Base-by-base conservation (phyloP, 345 rosid genomes). In the Ceriops decandra region DNA sequence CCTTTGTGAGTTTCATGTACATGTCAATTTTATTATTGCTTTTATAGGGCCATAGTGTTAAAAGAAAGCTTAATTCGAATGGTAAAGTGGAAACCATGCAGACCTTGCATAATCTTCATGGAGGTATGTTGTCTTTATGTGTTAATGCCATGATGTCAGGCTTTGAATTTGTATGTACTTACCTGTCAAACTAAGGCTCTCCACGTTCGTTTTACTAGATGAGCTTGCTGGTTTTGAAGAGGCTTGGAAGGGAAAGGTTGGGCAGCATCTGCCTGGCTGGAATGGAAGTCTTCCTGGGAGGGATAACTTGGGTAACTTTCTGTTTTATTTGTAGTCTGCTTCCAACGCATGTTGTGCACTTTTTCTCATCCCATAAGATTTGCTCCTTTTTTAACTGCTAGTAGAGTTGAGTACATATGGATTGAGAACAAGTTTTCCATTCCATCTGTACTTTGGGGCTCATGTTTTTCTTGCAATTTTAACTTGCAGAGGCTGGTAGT, bases 91-190 rank as follows among this genome's bases (percentile, higher is more conserved):
- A 87, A 38, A 74, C 83, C n/a, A 81, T 77, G 66, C 93, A 91
- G 85, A 73, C 93, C 31, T 74, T 93, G 81, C 96, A 91, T 81
- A 93, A 93, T 77, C 73, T 91, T 31, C 73, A 93, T 42, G 85
- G 87, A 89, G 88, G 97, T 88, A 72, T 60, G 60, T 11, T 42
- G 30, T 46, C 49, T 46, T 17, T 6, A 42, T 42, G 17, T 13
- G 19, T 9, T 53, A 17, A 9, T 33, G 13, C 52, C 20, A 17
- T 54, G 38, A 6, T 24, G 10, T 46, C 11, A 60, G 42, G 42
- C 46, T 42, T 66, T 8, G 21, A 57, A 8, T 52, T 24, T 30
- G 60, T 13, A 35, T 24, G 16, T 7, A 57, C 38, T 31, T 16
- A 24, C 3, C 6, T n/a, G 31, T 28, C 33, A 24, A 20, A 54